Percentiles rank a stretch among this genome's conserved stretches.
These are phyloP conservation scores for Miscanthus sacchariflorus DNA, from an alignment of 202 grass and related monocot genomes.

Conservation along the genomic window DNA sequence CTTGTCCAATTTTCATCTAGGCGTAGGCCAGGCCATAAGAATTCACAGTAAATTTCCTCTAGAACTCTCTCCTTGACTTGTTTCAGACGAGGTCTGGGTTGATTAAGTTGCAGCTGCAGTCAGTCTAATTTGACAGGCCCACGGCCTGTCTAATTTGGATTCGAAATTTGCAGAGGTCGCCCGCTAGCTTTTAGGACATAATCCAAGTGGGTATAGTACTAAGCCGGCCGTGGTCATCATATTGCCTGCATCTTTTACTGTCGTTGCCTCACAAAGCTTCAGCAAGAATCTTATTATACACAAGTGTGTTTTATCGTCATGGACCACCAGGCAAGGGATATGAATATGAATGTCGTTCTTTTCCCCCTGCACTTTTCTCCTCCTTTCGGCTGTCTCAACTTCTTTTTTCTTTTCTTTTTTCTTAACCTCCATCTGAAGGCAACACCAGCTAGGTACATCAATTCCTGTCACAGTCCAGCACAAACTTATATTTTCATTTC, in stretches of 20 bases:
- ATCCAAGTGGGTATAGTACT: constrained; percentile 36
- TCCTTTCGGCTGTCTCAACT: constrained; percentile 33
- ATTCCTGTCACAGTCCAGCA: constrained; percentile 34
- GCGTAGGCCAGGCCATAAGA: too few relatives aligned
- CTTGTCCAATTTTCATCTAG: neutral
- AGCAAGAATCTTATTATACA: constrained; percentile 46
- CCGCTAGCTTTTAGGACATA: neutral
- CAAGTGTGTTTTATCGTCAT: constrained; percentile 18
- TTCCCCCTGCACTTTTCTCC: neutral
- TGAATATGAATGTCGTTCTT: neutral
- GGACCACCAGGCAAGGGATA: constrained; percentile 24
- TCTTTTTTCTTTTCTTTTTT: neutral
- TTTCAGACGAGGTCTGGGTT: neutral
- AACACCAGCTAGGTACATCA: constrained; percentile 19
- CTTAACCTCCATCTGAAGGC: neutral
- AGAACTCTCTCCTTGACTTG: too few relatives aligned
- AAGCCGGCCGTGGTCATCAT: constrained; percentile 33
- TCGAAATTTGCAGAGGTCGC: constrained; percentile 33
- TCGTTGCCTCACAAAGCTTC: constrained; percentile 32
- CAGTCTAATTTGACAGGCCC: neutral
- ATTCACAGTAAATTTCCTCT: neutral
- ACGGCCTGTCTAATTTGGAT: constrained; percentile 24
- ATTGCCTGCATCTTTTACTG: constrained; percentile 12
- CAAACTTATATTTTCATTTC: neutral
- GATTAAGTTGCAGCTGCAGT: neutral